Percentiles rank a stretch among this genome's conserved stretches.
Evolutionary conservation across 257 asterid species (phyloP).

Genomic region (Jasminum sambac): DNA sequence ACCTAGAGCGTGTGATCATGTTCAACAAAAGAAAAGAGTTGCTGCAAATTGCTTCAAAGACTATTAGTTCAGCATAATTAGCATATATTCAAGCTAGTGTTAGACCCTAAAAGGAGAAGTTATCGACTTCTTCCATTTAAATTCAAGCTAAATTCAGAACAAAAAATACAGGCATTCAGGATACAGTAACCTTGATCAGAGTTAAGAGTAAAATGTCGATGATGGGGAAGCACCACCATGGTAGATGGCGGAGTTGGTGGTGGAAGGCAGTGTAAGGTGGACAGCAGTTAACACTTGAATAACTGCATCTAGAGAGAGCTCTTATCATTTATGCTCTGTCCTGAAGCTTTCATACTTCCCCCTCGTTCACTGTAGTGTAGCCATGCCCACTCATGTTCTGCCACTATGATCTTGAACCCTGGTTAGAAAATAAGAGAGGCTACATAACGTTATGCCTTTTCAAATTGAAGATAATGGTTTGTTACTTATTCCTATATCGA

Average conservation of each 20-base stretch:
- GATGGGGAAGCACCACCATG: not conserved
- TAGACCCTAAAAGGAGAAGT: not conserved
- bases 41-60: not conserved
- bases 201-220: not conserved
- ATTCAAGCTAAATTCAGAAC: not conserved
- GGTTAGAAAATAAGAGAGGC: not conserved
- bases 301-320: not conserved
- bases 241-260: not conserved
- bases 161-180: not conserved
- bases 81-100: not conserved
- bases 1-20: not conserved
- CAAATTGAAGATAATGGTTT: not conserved
- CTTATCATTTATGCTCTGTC: not conserved
- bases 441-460: not conserved
- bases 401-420: not conserved
- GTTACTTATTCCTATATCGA: not conserved
- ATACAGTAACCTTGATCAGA: not conserved
- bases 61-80: not conserved
- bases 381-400: not conserved
- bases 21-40: not conserved
- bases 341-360: not conserved
- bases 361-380: not conserved
- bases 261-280: constrained; percentile 2
- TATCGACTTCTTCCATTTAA: not conserved
- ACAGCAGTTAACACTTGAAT: not conserved